Percentiles rank a stretch among this genome's conserved stretches.
Conservation (phyloP, 257 asterid species). For the Scutellaria baicalensis region DNA sequence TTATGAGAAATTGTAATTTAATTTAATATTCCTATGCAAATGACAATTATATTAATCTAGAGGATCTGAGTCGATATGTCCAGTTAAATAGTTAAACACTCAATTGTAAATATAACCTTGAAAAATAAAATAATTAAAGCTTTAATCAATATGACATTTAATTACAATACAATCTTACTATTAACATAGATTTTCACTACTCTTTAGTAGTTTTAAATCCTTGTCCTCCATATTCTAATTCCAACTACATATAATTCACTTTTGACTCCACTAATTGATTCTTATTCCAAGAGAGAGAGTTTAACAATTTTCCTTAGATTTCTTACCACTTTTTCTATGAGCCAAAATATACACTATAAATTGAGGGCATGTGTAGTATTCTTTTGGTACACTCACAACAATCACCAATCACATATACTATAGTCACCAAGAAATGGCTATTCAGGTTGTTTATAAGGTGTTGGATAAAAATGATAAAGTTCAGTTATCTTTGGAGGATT, state of each 20-base stretch:
- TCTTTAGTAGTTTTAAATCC: too few species aligned
- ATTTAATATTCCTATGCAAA: too few species aligned
- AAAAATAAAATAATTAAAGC: too few species aligned
- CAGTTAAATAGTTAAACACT: too few species aligned
- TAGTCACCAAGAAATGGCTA: background rate
- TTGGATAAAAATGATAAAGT: conserved; percentile 14
- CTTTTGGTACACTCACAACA: background rate
- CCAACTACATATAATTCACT: background rate
- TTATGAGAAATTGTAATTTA: too few species aligned
- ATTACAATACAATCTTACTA: too few species aligned
- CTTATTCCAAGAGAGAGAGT: background rate
- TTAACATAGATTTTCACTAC: too few species aligned
- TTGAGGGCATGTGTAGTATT: background rate
- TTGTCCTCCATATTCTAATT: too few species aligned
- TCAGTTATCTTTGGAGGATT: conserved; percentile 27
- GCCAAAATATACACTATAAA: background rate
- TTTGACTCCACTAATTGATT: conserved; percentile 11
- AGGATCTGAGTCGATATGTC: too few species aligned
- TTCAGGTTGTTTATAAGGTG: background rate
- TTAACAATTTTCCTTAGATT: background rate
- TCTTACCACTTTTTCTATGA: background rate
- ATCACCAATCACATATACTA: background rate
- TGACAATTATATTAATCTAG: too few species aligned
- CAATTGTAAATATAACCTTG: too few species aligned
- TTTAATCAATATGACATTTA: too few species aligned